Evolutionary conservation across 2,329 filamentous ascomycete genomes (phyloP).

Genomic region (Thielaviopsis ethacetica): DNA sequence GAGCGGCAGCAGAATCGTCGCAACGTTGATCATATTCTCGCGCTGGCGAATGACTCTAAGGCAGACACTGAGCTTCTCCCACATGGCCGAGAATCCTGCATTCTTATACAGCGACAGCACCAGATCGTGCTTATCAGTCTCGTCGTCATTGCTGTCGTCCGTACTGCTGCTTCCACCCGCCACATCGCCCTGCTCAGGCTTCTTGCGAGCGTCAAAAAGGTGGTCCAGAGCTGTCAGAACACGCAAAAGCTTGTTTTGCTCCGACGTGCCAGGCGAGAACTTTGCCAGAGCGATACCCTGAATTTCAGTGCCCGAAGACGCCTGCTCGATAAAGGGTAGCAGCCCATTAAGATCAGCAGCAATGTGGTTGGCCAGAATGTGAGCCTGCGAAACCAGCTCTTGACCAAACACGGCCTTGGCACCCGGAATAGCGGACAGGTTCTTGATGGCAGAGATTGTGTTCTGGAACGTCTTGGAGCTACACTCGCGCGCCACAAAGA

Average conservation of each 20-base stretch:
- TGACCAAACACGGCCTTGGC: conserved; percentile 85
- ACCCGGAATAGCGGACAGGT: conserved; percentile 80
- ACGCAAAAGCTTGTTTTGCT: conserved; percentile 87
- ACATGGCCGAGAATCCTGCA: conserved; percentile 74
- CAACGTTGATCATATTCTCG: conserved; percentile 92
- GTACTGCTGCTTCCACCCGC: conserved; percentile 35
- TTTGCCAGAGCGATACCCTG: conserved; percentile 87
- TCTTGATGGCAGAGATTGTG: conserved; percentile 96
- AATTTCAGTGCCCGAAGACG: conserved; percentile 80
- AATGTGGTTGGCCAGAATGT: conserved; percentile 69
- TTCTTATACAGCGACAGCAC: conserved; percentile 82
- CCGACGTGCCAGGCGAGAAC: conserved; percentile 89
- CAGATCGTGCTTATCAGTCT: conserved; percentile 62
- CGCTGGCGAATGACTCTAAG: conserved; percentile 75
- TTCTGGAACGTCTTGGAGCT: conserved; percentile 97
- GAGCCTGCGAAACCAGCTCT: conserved; percentile 77
- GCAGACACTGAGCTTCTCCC: conserved; percentile 82
- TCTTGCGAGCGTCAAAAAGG: conserved; percentile 72
- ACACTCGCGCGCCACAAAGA: conserved; percentile 89
- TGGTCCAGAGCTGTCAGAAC: conserved; percentile 91
- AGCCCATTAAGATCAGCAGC: conserved; percentile 72
- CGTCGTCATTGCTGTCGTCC: conserved; percentile 64
- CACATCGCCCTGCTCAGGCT: conserved; percentile 29
- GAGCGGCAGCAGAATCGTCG: conserved; percentile 81
- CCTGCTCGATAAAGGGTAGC: conserved; percentile 70